phyloP scores from a whole-genome alignment of 768 basidiomycete species.

The Rhizopogon roseolus region DNA sequence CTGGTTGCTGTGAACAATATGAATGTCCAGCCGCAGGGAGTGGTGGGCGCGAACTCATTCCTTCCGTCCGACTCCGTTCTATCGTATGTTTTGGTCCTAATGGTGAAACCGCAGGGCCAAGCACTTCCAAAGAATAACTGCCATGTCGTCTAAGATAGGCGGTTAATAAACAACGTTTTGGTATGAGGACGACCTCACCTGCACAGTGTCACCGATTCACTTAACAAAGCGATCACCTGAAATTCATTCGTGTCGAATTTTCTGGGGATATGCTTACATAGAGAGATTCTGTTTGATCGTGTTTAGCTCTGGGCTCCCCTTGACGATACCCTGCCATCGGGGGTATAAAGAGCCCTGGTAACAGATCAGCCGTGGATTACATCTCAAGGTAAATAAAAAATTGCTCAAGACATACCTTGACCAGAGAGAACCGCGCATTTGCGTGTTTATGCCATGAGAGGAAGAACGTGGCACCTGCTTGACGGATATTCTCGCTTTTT shows the following conservation, averaged over 20 bases:
- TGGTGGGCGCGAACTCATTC: background rate
- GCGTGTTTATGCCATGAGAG: conserved; percentile 17
- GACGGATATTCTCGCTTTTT: conserved; percentile 21
- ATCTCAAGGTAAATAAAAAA: background rate
- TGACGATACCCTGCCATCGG: conserved; percentile 21
- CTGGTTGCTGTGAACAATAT: background rate
- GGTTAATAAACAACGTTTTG: background rate
- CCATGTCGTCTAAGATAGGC: background rate
- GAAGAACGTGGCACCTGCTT: conserved; percentile 14
- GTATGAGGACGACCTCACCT: background rate
- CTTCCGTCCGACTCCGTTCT: background rate
- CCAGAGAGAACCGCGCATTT: conserved; percentile 5
- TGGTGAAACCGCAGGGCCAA: background rate
- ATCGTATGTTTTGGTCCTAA: background rate
- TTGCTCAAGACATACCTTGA: background rate
- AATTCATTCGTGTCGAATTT: background rate
- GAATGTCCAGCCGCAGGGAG: background rate
- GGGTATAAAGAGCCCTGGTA: conserved; percentile 18
- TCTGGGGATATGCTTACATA: conserved; percentile 15
- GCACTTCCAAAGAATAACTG: background rate
- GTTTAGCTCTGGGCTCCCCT: conserved; percentile 17
- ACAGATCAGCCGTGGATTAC: background rate
- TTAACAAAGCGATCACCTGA: background rate
- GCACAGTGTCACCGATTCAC: background rate
- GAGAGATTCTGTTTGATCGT: conserved; percentile 20